Evolutionary conservation across 2,329 filamentous ascomycete species (phyloP).

Genomic region (Talaromyces amestolkiae): DNA sequence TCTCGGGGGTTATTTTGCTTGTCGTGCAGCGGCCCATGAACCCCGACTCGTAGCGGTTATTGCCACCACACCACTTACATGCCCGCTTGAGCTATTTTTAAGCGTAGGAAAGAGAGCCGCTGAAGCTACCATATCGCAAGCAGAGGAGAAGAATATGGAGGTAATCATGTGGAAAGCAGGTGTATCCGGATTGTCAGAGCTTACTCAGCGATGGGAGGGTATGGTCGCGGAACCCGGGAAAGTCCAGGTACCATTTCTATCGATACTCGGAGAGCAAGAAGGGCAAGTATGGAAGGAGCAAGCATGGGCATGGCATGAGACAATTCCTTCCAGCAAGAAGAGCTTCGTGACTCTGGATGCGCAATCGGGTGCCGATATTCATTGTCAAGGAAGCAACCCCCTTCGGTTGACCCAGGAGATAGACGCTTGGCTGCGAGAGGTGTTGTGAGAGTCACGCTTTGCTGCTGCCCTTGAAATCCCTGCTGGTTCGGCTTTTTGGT

Average conservation of each 20-base stretch:
- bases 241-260: slow-evolving; percentile 6
- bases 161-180: neutral
- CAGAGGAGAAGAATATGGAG: neutral
- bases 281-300: slow-evolving; percentile 1
- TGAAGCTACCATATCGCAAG: neutral
- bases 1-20: neutral
- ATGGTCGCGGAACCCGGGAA: neutral
- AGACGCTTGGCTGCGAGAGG: neutral
- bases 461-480: neutral
- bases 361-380: neutral
- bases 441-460: neutral
- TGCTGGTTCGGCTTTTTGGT: neutral
- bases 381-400: neutral
- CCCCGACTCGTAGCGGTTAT: neutral
- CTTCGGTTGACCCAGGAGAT: neutral
- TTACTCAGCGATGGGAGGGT: neutral
- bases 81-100: neutral
- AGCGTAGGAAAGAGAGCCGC: neutral
- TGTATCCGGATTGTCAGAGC: neutral
- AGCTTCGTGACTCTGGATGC: slow-evolving; percentile 5
- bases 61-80: neutral
- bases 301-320: neutral
- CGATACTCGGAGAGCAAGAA: slow-evolving; percentile 1
- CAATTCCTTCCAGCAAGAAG: neutral
- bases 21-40: neutral